Evolutionary conservation across 2,329 filamentous ascomycete species (phyloP), one percentile per base, ranked within the genome.

Genomic region (Drechslerella coelobrocha): DNA sequence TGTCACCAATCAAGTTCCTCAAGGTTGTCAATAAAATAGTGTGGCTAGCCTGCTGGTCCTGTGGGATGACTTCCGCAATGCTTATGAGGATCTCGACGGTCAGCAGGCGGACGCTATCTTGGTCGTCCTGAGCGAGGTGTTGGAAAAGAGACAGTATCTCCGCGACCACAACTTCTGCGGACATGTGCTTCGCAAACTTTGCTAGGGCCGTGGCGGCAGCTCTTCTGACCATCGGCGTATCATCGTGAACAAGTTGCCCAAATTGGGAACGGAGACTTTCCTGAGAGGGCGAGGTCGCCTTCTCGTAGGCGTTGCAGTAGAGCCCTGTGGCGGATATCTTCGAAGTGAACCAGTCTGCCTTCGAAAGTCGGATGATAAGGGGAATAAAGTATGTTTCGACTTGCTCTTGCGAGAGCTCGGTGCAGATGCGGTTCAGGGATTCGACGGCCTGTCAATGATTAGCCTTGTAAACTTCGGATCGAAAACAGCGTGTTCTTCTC

Each of bases 71-170:
- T 81, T 99, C 94, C 72, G 94, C 93, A 77, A 99, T 95, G 39
- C 93, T 89, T 77, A 97, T 96, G 75, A 99, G 85, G 73, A 97
- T 91, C 78, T 99, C 93, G 43, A 99, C 94, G 0, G 94, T 99
- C 78, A 99, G 84, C 77, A 99, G 84, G 74, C 94, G 89, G 73
- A 99, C 94, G 77, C 93, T 97, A 80, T 99, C 94, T 81, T 99
- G 94, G 79, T 99, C 94, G 78, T 99, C 94, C 77, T 90, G 88
- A 56, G 93, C 92, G 73, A 99, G 88, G 80, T 97, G 93, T 81
- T 97, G 92, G 82, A 99, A 99, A 75, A 97, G 86, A 78, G 93
- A 91, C 82, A 99, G 97, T 91, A 99, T 97, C 82, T 99, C 94
- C 63, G 96, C 91, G 77, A 99, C 91, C 76, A 97, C 91, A 76